Base-by-base conservation (phyloP, 2,329 filamentous ascomycete genomes). In the Claviceps digitariae region DNA sequence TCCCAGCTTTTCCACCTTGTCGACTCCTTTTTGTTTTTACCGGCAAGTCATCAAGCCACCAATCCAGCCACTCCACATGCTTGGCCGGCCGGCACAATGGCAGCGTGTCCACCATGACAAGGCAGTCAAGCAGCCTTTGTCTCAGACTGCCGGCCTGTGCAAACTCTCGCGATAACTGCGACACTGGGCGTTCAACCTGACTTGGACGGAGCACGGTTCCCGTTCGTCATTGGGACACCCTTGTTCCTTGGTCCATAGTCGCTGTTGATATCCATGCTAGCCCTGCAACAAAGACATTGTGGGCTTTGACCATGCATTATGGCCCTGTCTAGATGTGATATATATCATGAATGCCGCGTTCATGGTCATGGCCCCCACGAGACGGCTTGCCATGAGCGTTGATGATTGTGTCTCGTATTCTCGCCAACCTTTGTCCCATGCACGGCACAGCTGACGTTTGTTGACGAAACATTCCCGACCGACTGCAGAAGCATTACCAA, bases 71-170 rank as follows among this genome's bases (percentile, higher is more conserved):
- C 27, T 21, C 48, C 29, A 50, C 47, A 15, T 46, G 36, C 40
- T 51, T 45, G 23, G 21, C 21, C 8, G 43, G 21, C 48, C 41
- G 15, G 41, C 29, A 48, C 44, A 20, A 34, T 13, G 29, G 29
- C 45, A 34, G 27, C 10, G 21, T 53, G 21, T 53, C 51, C 43
- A 36, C 27, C 46, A 40, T 6, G 45, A 23, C 40, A 23, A 49
- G 25, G 44, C 48, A 52, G 46, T 40, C 53, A 31, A 25, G 53
- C 56, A 57, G 31, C 52, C 56, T 55, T 50, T 50, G 58, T 61
- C 57, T 60, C 58, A 60, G 58, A 53, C 31, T 50, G 29, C 48
- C 36, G 52, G 55, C 57, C 55, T 51, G 52, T 54, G 54, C 58
- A 49, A 56, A 54, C 51, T 51, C 50, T 48, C 17, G 27, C 27